Percentiles rank a stretch among this genome's conserved stretches.
Evolutionary conservation across 148 eudicot species (phyloP).

Genomic region (Rhododendron henanense): DNA sequence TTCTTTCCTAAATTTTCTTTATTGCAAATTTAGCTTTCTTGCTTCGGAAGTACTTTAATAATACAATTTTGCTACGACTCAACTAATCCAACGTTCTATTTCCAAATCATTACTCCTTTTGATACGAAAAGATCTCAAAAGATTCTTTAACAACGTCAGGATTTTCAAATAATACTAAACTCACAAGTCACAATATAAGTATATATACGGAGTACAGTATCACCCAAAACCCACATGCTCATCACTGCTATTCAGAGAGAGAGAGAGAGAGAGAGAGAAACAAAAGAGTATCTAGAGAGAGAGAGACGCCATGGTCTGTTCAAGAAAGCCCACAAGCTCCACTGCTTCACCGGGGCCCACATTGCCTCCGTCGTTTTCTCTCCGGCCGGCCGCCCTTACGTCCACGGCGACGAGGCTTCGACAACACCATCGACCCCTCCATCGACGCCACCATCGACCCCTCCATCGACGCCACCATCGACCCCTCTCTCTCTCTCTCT

Average conservation of each 20-base stretch:
- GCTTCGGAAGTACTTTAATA: background rate
- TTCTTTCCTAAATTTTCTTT: too few species aligned
- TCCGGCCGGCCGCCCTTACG: slow-evolving; percentile 5
- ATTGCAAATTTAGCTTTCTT: background rate
- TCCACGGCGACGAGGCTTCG: slow-evolving; percentile 8
- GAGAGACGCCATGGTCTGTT: slow-evolving; percentile 7
- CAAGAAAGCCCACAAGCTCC: slow-evolving; percentile 5
- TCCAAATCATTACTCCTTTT: background rate
- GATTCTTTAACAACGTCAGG: background rate
- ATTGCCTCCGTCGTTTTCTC: background rate
- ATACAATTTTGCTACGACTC: too few species aligned
- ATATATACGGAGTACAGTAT: too few species aligned
- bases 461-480: background rate
- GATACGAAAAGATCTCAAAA: background rate
- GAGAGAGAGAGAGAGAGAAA: too few species aligned
- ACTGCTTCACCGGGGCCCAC: background rate
- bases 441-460: background rate
- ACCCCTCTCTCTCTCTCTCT: background rate
- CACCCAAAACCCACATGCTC: background rate
- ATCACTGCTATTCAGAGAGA: background rate
- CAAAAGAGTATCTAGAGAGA: background rate
- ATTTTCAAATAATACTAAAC: too few species aligned
- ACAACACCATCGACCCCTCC: background rate
- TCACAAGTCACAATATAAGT: too few species aligned
- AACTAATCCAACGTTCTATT: too few species aligned